Evolutionary conservation across 2,329 filamentous ascomycete species (phyloP), one percentile per base, ranked within the genome.

Genomic region (Trichoderma cornu-damae): DNA sequence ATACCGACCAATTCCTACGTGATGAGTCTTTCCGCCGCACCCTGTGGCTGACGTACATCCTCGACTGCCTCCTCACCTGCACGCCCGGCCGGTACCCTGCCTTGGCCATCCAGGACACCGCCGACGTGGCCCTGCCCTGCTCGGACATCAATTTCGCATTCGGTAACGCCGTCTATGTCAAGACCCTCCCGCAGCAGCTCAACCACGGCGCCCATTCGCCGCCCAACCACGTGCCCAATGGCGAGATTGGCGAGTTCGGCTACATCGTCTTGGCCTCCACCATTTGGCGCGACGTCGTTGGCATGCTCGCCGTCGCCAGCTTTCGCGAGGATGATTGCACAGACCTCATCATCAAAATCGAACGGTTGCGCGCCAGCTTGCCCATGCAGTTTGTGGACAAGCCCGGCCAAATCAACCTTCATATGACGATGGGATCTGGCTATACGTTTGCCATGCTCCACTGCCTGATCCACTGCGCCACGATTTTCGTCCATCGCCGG

Each of bases 391-490:
- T 82, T 57, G 74, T 81, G 60, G 82, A 85, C 65, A 84, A 84
- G 69, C 78, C 80, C 0, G 79, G 79, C 37, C 81, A 85, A 69
- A 81, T 84, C 66, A 81, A 78, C 64, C 72, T 84, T 4, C 82
- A 85, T 68, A 83, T 85, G 65, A 84, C 82, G 18, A 84, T 84
- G 82, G 82, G 82, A 34, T 83, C 81, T 43, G 82, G 82, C 56
- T 82, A 80, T 64, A 84, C 80, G 0, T 85, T 82, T 65, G 81
- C 82, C 61, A 82, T 85, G 79, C 75, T 85, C 50, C 82, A 85
- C 68, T 83, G 79, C 57, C 76, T 85, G 20, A 73, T 85, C 18
- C 81, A 84, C 66, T 84, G 80, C 63, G 79, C 81, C 8, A 81
- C 79, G 26, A 80, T 84, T 61, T 84, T 85, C 67, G 79, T 84